These are phyloP conservation scores for Aspergillus ibericus DNA, from an alignment of 2,329 filamentous ascomycete genomes.

Conservation along the genomic window DNA sequence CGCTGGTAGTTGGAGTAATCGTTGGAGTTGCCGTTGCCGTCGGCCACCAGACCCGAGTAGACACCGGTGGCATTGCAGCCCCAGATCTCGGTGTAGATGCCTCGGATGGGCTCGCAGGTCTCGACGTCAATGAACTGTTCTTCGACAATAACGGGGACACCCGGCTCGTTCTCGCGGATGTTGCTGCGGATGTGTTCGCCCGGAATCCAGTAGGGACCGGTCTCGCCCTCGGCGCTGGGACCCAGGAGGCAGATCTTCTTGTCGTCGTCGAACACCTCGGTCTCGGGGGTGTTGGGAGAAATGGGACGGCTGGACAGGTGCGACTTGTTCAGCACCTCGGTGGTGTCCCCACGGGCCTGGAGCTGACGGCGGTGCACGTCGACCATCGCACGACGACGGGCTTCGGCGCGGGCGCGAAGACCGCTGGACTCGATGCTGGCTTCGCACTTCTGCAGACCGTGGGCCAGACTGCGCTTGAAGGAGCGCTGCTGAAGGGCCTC, in stretches of 20 bases:
- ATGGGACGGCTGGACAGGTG: slow-evolving; percentile 37
- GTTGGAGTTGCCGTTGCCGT: slow-evolving; percentile 31
- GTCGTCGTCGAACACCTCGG: slow-evolving; percentile 22
- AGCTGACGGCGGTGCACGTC: slow-evolving; percentile 18
- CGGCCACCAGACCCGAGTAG: slow-evolving; percentile 30
- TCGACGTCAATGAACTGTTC: slow-evolving; percentile 41
- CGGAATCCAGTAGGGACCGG: slow-evolving; percentile 48
- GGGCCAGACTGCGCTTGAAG: slow-evolving; percentile 20
- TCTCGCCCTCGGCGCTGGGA: slow-evolving; percentile 52
- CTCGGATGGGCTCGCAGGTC: slow-evolving; percentile 41
- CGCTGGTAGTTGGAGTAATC: slow-evolving; percentile 28
- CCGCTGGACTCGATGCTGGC: slow-evolving; percentile 21
- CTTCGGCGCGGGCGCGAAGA: slow-evolving; percentile 23
- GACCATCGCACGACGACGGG: slow-evolving; percentile 23
- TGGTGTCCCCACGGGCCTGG: slow-evolving; percentile 33
- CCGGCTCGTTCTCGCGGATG: slow-evolving; percentile 35
- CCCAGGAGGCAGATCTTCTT: slow-evolving; percentile 41
- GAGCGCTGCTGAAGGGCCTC: slow-evolving; percentile 14
- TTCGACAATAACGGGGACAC: slow-evolving; percentile 41
- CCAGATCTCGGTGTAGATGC: slow-evolving; percentile 39
- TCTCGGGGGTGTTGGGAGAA: slow-evolving; percentile 20
- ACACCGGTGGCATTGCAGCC: slow-evolving; percentile 36
- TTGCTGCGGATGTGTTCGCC: slow-evolving; percentile 41
- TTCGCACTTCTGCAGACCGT: slow-evolving; percentile 23
- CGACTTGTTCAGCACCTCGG: slow-evolving; percentile 35